These are phyloP conservation scores for Colletotrichum eremochloae DNA, from an alignment of 2,329 filamentous ascomycete genomes.

Conservation along the genomic window DNA sequence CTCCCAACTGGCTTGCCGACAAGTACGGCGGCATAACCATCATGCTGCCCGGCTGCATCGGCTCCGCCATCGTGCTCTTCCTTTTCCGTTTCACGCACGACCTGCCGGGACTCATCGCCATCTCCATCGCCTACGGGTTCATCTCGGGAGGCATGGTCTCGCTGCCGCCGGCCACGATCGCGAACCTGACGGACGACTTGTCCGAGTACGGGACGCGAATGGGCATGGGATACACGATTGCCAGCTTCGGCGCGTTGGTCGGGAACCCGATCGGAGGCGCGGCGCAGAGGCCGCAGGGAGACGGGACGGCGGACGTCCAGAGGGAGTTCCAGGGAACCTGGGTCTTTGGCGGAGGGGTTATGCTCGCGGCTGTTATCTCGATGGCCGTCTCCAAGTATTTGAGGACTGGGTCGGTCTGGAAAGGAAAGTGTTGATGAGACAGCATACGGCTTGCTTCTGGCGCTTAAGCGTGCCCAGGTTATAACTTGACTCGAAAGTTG, in stretches of 20 bases:
- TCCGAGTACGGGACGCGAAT: slow-evolving; percentile 37
- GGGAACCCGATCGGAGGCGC: slow-evolving; percentile 41
- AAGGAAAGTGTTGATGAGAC: slow-evolving; percentile 23
- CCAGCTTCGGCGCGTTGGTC: slow-evolving; percentile 36
- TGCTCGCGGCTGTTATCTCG: slow-evolving; percentile 26
- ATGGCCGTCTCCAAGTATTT: slow-evolving; percentile 23
- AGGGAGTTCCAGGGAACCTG: slow-evolving; percentile 35
- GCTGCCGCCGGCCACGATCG: slow-evolving; percentile 38
- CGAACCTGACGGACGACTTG: slow-evolving; percentile 34
- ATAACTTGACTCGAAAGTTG: too few species aligned
- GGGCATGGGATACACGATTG: slow-evolving; percentile 42
- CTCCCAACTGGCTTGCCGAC: slow-evolving; percentile 42
- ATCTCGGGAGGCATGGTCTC: slow-evolving; percentile 42
- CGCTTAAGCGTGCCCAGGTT: not conserved
- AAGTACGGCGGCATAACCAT: slow-evolving; percentile 39
- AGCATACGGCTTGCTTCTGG: not conserved
- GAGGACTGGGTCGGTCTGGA: slow-evolving; percentile 20
- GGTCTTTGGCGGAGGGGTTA: slow-evolving; percentile 34
- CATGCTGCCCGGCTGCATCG: slow-evolving; percentile 35
- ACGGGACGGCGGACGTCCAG: slow-evolving; percentile 12
- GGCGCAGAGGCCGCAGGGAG: slow-evolving; percentile 11
- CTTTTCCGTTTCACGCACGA: slow-evolving; percentile 24
- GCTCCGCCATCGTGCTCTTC: slow-evolving; percentile 33
- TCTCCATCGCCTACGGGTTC: slow-evolving; percentile 40
- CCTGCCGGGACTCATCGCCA: slow-evolving; percentile 36